Evolutionary conservation across 129 eudicot genomes (phyloP).

Genomic region (Oenanthe sinensis): DNA sequence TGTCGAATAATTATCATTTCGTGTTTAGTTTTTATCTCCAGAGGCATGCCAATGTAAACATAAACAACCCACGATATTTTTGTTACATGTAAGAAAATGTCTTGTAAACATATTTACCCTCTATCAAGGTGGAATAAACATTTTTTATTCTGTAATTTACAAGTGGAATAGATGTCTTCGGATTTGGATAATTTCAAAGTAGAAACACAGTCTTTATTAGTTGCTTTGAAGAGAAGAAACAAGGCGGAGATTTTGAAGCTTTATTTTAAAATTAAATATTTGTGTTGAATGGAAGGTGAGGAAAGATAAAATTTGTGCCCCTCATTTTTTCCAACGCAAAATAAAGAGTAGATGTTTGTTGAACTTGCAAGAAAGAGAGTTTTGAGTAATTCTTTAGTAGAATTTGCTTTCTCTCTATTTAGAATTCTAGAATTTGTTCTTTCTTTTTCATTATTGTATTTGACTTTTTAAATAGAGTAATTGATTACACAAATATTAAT

Average conservation of each 20-base stretch:
- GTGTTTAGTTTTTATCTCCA: neutral
- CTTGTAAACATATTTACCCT: neutral
- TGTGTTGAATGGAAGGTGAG: neutral
- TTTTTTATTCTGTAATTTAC: neutral
- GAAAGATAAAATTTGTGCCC: neutral
- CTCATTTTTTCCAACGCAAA: neutral
- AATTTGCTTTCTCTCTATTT: neutral
- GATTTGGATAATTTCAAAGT: neutral
- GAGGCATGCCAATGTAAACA: neutral
- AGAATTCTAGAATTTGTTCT: neutral
- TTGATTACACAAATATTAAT: too few relatives aligned
- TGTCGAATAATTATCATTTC: neutral
- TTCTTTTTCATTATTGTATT: neutral
- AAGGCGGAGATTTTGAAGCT: neutral
- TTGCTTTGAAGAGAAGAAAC: neutral
- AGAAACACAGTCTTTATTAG: neutral
- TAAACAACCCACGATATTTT: neutral
- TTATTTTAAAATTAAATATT: neutral
- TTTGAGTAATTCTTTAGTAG: too few relatives aligned
- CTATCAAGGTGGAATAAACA: neutral
- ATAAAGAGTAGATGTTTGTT: neutral
- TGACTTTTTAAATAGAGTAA: too few relatives aligned
- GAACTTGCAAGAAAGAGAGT: neutral
- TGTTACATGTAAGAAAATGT: neutral
- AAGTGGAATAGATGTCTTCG: neutral